These are phyloP conservation scores for Barnettozyma botsteinii DNA, from an alignment of 805 yeast species.

Conservation along the genomic window DNA sequence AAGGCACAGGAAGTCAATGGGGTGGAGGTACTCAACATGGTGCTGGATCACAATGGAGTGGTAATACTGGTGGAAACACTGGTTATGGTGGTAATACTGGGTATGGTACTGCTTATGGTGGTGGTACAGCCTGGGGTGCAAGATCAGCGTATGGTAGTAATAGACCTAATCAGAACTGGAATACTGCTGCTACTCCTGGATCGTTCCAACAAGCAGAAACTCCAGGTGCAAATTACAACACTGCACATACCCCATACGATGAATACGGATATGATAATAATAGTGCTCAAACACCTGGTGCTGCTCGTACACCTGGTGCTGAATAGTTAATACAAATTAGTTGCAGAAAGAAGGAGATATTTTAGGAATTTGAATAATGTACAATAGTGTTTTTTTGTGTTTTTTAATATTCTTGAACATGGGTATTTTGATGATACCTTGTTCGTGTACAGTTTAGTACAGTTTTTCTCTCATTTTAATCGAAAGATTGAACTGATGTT, in stretches of 20 bases:
- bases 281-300: constrained; percentile 18
- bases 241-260: constrained; percentile 16
- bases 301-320: constrained; percentile 8
- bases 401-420: too few relatives aligned
- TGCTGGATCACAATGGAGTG: constrained; percentile 21
- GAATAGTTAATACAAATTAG: constrained; percentile 5
- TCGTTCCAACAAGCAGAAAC: constrained; percentile 31
- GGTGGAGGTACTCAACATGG: constrained; percentile 14
- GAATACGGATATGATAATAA: constrained; percentile 7
- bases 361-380: not conserved
- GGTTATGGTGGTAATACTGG: constrained; percentile 30
- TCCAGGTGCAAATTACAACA: constrained; percentile 31
- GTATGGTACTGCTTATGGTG: constrained; percentile 41
- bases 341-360: not conserved
- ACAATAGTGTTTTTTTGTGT: not conserved
- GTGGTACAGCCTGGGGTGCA: constrained; percentile 34
- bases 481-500: too few relatives aligned
- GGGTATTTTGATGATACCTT: too few relatives aligned
- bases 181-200: constrained; percentile 33
- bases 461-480: too few relatives aligned
- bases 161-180: constrained; percentile 16
- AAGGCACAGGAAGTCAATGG: constrained; percentile 22
- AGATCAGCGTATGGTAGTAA: constrained; percentile 25
- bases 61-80: constrained; percentile 22
- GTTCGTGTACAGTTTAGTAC: too few relatives aligned